Conservation (phyloP, 306 rosid genomes). For the Quercus berberidifolia region DNA sequence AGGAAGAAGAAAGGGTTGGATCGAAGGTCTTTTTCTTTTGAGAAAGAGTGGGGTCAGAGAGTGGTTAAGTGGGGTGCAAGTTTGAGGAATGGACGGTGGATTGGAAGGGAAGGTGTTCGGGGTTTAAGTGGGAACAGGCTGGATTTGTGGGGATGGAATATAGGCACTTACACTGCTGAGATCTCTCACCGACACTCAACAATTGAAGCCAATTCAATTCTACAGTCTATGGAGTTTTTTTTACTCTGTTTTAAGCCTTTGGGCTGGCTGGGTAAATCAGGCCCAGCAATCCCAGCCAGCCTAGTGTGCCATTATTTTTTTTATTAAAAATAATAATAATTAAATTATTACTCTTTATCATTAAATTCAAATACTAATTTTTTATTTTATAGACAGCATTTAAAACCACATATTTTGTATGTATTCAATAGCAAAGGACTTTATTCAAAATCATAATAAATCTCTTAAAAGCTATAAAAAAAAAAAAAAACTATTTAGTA, state of each 20-base stretch:
- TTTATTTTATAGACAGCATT: no score
- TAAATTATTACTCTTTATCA: no score
- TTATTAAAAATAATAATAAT: no score
- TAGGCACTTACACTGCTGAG: neutral
- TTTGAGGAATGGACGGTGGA: conserved; percentile 11
- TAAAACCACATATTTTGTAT: no score
- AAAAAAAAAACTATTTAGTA: no score
- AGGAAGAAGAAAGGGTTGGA: conserved; percentile 6
- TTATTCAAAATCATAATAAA: no score
- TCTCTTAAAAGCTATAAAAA: no score
- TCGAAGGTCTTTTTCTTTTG: conserved; percentile 27
- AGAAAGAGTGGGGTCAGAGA: neutral
- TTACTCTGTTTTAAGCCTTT: no score
- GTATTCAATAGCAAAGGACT: no score
- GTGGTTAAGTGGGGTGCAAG: conserved; percentile 18
- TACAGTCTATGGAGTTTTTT: neutral
- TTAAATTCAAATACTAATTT: no score
- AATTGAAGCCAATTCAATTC: neutral
- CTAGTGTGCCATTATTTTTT: no score
- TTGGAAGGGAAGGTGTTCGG: conserved; percentile 8
- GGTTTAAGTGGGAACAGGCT: conserved; percentile 32
- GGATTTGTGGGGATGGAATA: conserved; percentile 15
- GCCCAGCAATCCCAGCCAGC: neutral
- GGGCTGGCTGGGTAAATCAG: neutral
- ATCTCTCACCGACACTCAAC: conserved; percentile 27